Conservation (phyloP, 345 rosid genomes). For the Hibiscus syriacus region DNA sequence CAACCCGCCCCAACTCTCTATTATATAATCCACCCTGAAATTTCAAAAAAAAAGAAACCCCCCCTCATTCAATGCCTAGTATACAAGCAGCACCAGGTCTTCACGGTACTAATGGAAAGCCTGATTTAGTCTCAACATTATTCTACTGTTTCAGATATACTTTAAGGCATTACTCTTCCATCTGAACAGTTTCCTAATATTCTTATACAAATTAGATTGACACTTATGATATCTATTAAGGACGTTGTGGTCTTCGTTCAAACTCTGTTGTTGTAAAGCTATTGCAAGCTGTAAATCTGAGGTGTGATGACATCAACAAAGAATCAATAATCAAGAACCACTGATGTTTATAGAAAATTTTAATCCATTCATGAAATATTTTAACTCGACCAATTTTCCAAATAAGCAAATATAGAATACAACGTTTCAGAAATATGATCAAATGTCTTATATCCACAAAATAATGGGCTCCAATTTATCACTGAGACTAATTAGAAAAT, state of each 20-base stretch:
- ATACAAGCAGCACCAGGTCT: neutral
- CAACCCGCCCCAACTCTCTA: no score
- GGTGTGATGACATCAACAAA: conserved; percentile 34
- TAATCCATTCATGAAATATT: neutral
- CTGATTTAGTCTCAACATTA: neutral
- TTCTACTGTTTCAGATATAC: neutral
- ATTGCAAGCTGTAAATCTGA: conserved; percentile 92
- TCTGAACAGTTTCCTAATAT: neutral
- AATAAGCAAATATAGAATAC: neutral
- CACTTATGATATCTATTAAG: neutral
- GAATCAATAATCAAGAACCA: neutral
- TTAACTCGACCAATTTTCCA: neutral
- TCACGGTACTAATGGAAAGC: neutral
- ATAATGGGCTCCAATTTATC: neutral
- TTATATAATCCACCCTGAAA: no score
- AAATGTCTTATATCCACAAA: no score
- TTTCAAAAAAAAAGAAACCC: no score
- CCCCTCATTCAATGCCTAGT: no score
- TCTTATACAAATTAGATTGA: neutral
- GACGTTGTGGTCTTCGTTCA: conserved; percentile 60
- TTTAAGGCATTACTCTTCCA: neutral
- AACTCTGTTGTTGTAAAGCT: conserved; percentile 96
- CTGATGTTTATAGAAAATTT: neutral
- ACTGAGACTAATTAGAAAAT: no score
- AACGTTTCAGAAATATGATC: neutral